Evolutionary conservation across 179 eudicot species (phyloP).

Genomic region (Patellifolia procumbens): DNA sequence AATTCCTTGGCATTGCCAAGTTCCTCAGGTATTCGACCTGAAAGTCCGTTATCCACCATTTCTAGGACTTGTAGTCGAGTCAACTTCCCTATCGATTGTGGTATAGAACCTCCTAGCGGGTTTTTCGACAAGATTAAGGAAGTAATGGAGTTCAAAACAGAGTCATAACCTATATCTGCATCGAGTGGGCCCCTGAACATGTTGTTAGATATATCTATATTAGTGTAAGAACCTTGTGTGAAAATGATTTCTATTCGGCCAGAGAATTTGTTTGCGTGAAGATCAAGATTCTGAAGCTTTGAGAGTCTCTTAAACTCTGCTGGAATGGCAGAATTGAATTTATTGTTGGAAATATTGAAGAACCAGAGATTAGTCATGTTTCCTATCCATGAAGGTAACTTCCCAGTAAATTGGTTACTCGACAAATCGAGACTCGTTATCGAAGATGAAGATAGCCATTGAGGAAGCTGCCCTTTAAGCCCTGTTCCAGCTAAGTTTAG

Average conservation of each 20-base stretch:
- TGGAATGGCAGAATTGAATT: constrained; percentile 49
- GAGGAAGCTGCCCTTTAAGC: constrained; percentile 50
- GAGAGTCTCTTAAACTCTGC: constrained; percentile 43
- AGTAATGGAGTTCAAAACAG: constrained; percentile 35
- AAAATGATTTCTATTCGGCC: constrained; percentile 45
- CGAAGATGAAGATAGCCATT: constrained; percentile 29
- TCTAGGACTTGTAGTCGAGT: constrained; percentile 38
- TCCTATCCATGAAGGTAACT: constrained; percentile 67
- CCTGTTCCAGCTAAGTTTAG: constrained; percentile 55
- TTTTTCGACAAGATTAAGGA: constrained; percentile 59
- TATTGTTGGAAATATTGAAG: constrained; percentile 66
- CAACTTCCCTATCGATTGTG: constrained; percentile 57
- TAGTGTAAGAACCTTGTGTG: constrained; percentile 47
- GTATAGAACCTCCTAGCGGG: constrained; percentile 59
- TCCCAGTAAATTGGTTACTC: constrained; percentile 52
- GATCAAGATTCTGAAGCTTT: constrained; percentile 50
- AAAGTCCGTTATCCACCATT: constrained; percentile 40
- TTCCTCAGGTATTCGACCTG: constrained; percentile 53
- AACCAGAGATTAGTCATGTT: constrained; percentile 62
- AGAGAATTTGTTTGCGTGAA: constrained; percentile 62
- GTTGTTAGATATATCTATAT: constrained; percentile 70
- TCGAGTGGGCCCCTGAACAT: constrained; percentile 55
- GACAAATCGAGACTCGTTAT: constrained; percentile 47
- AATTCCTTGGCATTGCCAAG: constrained; percentile 48
- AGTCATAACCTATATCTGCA: constrained; percentile 40